phyloP scores from a whole-genome alignment of 2,329 filamentous ascomycete species.

The Xylariaceae sp. region DNA sequence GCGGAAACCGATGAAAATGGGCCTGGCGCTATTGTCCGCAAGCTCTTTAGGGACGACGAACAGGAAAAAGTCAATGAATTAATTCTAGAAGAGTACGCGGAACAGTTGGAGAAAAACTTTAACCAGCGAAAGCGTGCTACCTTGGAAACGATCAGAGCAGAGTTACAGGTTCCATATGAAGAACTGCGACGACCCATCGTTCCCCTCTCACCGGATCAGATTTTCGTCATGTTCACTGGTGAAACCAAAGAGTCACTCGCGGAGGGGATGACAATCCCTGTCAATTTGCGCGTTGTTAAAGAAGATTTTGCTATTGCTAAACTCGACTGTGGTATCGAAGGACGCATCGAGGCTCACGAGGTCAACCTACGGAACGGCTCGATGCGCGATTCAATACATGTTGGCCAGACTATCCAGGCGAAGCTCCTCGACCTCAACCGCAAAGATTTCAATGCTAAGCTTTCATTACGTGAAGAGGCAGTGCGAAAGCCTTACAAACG shows the following conservation, averaged over 20 bases:
- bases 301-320: slow-evolving; percentile 93
- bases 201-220: slow-evolving; percentile 72
- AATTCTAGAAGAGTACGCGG: slow-evolving; percentile 94
- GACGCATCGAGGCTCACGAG: slow-evolving; percentile 82
- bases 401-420: slow-evolving; percentile 84
- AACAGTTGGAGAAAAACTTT: slow-evolving; percentile 91
- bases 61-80: slow-evolving; percentile 96
- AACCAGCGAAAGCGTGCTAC: slow-evolving; percentile 95
- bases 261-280: slow-evolving; percentile 91
- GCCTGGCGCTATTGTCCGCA: slow-evolving; percentile 86
- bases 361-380: slow-evolving; percentile 72
- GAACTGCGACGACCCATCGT: slow-evolving; percentile 86
- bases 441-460: slow-evolving; percentile 81
- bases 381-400: slow-evolving; percentile 75
- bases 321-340: slow-evolving; percentile 93
- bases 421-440: slow-evolving; percentile 89
- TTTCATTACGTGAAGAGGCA: slow-evolving; percentile 83
- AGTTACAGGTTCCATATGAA: slow-evolving; percentile 91
- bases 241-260: slow-evolving; percentile 85
- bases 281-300: slow-evolving; percentile 86
- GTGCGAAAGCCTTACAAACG: slow-evolving; percentile 75
- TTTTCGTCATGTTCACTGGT: slow-evolving; percentile 96
- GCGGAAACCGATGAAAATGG: slow-evolving; percentile 91
- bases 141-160: slow-evolving; percentile 92
- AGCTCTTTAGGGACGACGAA: slow-evolving; percentile 92